phyloP scores from a whole-genome alignment of 2,329 filamentous ascomycete species.

The Aspergillus melleus region DNA sequence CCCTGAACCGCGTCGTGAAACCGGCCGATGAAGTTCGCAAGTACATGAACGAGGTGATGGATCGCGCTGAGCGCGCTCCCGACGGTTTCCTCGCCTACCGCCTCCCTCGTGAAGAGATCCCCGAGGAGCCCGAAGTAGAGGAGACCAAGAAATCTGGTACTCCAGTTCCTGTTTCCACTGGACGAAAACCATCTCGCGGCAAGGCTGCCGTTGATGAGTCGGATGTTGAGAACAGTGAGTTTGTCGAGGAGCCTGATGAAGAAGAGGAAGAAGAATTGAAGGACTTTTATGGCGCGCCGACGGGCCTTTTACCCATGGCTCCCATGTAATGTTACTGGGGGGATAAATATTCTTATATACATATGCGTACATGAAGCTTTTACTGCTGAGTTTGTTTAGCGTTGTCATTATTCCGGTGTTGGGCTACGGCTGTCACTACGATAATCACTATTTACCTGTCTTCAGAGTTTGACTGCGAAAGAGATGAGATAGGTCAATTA shows the following conservation, averaged over 20 bases:
- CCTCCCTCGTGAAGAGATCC: conserved; percentile 47
- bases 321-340: conserved; percentile 4
- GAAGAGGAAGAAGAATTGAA: conserved; percentile 37
- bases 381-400: not conserved
- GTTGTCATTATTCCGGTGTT: not conserved
- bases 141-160: conserved; percentile 21
- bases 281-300: conserved; percentile 44
- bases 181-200: conserved; percentile 23
- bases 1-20: conserved; percentile 57
- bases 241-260: conserved; percentile 12
- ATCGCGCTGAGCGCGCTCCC: conserved; percentile 56
- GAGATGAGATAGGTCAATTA: not conserved
- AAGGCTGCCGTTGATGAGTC: conserved; percentile 29
- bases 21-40: conserved; percentile 53
- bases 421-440: no score
- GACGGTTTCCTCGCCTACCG: conserved; percentile 57
- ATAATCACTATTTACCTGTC: no score
- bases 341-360: no score
- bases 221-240: conserved; percentile 23
- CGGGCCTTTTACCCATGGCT: conserved; percentile 33
- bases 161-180: conserved; percentile 21
- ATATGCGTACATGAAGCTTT: not conserved
- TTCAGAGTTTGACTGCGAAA: no score
- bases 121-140: conserved; percentile 30
- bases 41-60: conserved; percentile 60